Evolutionary conservation across 768 basidiomycete genomes (phyloP), one percentile per base, ranked within the genome.

Genomic region (Royoungia palumana): DNA sequence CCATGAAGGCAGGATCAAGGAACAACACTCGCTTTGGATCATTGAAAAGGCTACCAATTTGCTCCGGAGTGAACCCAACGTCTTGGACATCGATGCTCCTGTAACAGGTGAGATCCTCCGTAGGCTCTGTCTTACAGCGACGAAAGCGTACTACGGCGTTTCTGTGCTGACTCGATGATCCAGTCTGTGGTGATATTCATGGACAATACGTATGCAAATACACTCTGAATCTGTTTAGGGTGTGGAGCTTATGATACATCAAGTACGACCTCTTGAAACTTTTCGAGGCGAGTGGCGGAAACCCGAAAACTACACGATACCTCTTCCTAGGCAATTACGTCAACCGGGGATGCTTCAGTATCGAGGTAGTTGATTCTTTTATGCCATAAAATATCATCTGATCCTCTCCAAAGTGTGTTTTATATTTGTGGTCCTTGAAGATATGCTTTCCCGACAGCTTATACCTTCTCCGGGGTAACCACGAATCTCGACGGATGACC

Each of bases 221-320:
- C n/a, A 13, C 40, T 34, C 39, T 27, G 6, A 17, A 4, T 38
- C n/a, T n/a, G n/a, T n/a, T n/a, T n/a, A 19, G 34, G 49, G 32
- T 39, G n/a, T 35, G 35, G 11, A 42, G 25, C 51, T 62, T 28
- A 59, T 49, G 19, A 22, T 32, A 32, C 50, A 44, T 59, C 20
- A 53, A 86, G 83, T 87, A 82, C 58, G 85, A 87, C 65, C 69
- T 87, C 47, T 87, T 87, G 85, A 87, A 87, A 64, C 75, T 87
- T 22, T 86, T 87, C 60, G 85, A 87, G 63, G n/a, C n/a, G n/a
- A 82, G 86, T 19, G 85, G 85, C 19, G 85, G 85, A 4, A 86
- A 80, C 67, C 85, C 85, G 2, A 83, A 82, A 44, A 81, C 82
- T 28, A 87, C 85, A 2, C 73, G 85, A 41, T 87, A 87, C 62